phyloP scores from a whole-genome alignment of 2,329 filamentous ascomycete species.

The Penicillium concentricum region DNA sequence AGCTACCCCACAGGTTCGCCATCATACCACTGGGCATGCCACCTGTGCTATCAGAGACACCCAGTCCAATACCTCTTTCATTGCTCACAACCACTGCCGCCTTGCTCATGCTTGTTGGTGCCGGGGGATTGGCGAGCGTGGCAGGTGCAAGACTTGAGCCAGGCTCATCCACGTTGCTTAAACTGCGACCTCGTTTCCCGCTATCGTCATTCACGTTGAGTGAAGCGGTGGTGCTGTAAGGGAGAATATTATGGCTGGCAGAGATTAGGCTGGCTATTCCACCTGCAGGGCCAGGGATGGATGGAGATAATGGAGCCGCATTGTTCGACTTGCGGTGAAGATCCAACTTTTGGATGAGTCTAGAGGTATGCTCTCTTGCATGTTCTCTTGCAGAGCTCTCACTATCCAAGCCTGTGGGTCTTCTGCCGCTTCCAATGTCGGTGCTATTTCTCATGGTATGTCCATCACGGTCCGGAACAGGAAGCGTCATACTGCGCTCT shows the following conservation, averaged over 20 bases:
- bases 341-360: constrained; percentile 91
- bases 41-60: constrained; percentile 61
- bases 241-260: constrained; percentile 75
- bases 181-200: constrained; percentile 33
- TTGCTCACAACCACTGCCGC: constrained; percentile 77
- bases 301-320: constrained; percentile 51
- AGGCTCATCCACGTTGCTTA: constrained; percentile 46
- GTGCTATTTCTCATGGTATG: constrained; percentile 65
- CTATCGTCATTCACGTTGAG: constrained; percentile 40
- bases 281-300: constrained; percentile 47
- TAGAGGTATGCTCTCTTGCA: constrained; percentile 71
- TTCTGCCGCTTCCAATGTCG: constrained; percentile 58
- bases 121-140: constrained; percentile 79
- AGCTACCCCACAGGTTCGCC: constrained; percentile 92
- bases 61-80: constrained; percentile 67
- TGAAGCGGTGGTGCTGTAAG: constrained; percentile 55
- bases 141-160: constrained; percentile 71
- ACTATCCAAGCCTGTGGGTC: constrained; percentile 52
- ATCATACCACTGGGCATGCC: constrained; percentile 80
- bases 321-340: constrained; percentile 73
- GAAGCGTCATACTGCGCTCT: constrained; percentile 66
- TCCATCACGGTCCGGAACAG: constrained; percentile 62
- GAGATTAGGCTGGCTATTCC: constrained; percentile 85
- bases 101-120: constrained; percentile 81
- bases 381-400: constrained; percentile 72